Base-by-base conservation (phyloP, 2,329 filamentous ascomycete species). In the Metarhizium robertsii region DNA sequence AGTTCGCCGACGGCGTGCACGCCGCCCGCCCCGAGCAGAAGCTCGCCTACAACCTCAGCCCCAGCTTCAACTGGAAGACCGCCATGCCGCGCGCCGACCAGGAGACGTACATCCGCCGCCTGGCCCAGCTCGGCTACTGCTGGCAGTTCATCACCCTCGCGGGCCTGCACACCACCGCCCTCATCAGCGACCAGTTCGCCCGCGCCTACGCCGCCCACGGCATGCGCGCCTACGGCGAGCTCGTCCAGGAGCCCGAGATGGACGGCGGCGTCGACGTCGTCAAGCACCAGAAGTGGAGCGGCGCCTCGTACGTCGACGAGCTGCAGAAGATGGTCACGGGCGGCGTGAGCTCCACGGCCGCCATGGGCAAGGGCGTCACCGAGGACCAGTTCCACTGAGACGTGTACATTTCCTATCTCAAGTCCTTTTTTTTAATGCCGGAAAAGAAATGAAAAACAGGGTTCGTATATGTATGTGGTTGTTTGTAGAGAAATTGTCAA, bases 91-190 rank as follows among this genome's bases (percentile, higher is more conserved):
- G 88, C 62, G 79, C 81, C 53, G 92, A 97, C 71, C 94, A 99
- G 76, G 90, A 96, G 77, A 99, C 94, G 20, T 99, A 97, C 77
- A 99, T 99, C 77, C 79, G 85, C 60, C 89, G 94, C 46, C 87
- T 99, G 45, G 91, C 86, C 58, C 67, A 77, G 60, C 83, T 99
- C 51, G 94, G 94, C 60, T 99, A 99, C 83, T 95, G 90, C 83
- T 99, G 94, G 94, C 94, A 99, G 74, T 99, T 99, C 80, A 99
- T 99, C 78, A 99, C 94, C n/a, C 84, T 99, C 50, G 94, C 92
- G 5, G 94, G 94, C 63, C 81, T 99, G 68, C 94, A 99, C 79
- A 95, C 90, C 59, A 96, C 90, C 4, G 94, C 92, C 42, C 83
- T 99, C 53, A 95, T 96, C 75, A 87, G 86, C 66, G 85, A 97